phyloP scores from a whole-genome alignment of 345 rosid genomes.

The Mercurialis annua region DNA sequence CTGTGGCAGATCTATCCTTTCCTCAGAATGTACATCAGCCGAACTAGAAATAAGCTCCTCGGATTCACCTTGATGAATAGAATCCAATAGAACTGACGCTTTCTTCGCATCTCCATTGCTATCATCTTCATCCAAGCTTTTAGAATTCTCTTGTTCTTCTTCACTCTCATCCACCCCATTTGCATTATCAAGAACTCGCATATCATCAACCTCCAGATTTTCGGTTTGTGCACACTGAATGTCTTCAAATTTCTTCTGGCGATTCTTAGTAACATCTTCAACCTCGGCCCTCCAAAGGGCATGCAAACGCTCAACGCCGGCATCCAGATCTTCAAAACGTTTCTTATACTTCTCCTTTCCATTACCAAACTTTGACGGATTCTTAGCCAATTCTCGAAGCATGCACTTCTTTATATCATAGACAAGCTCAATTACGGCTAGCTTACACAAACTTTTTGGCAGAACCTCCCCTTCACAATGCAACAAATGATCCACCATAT shows the following conservation, averaged over 20 bases:
- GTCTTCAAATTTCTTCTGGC: not conserved
- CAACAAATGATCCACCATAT: no score
- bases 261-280: slow-evolving; percentile 17
- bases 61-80: slow-evolving; percentile 11
- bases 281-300: no score
- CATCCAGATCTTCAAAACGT: slow-evolving; percentile 11
- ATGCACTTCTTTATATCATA: no score
- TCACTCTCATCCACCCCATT: slow-evolving; percentile 20
- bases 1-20: slow-evolving; percentile 21
- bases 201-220: slow-evolving; percentile 20
- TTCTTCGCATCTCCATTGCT: slow-evolving; percentile 23
- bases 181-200: slow-evolving; percentile 2
- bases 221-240: slow-evolving; percentile 3
- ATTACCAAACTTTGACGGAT: slow-evolving; percentile 15
- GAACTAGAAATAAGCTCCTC: slow-evolving; percentile 10
- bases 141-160: slow-evolving; percentile 4
- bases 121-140: not conserved
- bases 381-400: slow-evolving; percentile 16
- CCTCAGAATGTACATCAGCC: slow-evolving; percentile 14
- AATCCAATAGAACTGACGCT: slow-evolving; percentile 5
- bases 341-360: no score
- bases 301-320: slow-evolving; percentile 16
- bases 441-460: no score
- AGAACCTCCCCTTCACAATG: no score
- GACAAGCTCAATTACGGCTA: no score